Percentiles rank a stretch among this genome's conserved stretches.
Evolutionary conservation across 2,329 filamentous ascomycete genomes (phyloP).

Genomic region (Lachnellula cervina): DNA sequence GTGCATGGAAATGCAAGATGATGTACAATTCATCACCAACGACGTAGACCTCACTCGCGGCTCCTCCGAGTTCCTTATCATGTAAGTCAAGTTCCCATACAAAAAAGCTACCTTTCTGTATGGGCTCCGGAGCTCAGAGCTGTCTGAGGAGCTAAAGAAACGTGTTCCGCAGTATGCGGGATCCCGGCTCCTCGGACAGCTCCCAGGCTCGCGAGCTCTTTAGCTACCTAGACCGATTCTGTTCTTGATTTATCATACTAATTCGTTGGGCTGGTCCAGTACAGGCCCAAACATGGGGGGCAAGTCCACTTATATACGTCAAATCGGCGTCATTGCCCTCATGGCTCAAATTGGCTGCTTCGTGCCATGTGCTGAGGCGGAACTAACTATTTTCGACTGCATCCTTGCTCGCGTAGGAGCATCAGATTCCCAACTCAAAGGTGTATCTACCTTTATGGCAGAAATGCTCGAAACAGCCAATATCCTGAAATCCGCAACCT

Average conservation of each 20-base stretch:
- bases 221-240: too few relatives aligned
- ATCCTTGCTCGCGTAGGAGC: conserved; percentile 95
- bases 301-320: conserved; percentile 96
- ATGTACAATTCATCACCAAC: conserved; percentile 97
- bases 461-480: conserved; percentile 99
- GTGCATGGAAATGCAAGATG: conserved; percentile 98
- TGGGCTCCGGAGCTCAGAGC: too few relatives aligned
- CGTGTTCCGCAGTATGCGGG: too few relatives aligned
- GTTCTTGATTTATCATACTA: neutral
- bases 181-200: too few relatives aligned
- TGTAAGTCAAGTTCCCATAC: neutral
- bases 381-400: conserved; percentile 93
- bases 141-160: too few relatives aligned
- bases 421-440: conserved; percentile 93
- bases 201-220: too few relatives aligned
- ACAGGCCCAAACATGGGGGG: conserved; percentile 99
- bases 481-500: conserved; percentile 93
- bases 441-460: conserved; percentile 98
- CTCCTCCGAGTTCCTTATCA: conserved; percentile 71
- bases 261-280: neutral
- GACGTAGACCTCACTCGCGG: conserved; percentile 78
- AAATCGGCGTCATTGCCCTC: conserved; percentile 92
- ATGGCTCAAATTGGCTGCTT: conserved; percentile 98
- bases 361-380: conserved; percentile 84
- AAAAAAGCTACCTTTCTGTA: too few relatives aligned